Evolutionary conservation across 1,284 basidiomycete genomes (phyloP).

Genomic region (Farysia itapuensis): DNA sequence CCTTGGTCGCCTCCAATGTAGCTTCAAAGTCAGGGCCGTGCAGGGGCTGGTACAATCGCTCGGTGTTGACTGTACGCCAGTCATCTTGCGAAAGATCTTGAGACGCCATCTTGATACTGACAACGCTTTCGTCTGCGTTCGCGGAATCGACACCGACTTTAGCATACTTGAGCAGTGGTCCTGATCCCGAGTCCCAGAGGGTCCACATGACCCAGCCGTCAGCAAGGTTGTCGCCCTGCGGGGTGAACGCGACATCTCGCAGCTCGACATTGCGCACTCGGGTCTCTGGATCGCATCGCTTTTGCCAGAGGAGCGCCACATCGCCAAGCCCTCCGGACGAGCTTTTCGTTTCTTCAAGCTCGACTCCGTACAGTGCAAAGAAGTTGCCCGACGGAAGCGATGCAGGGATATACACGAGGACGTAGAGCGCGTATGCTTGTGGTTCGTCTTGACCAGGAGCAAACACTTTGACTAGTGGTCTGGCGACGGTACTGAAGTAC

Average conservation of each 20-base stretch:
- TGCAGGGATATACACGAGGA: constrained; percentile 49
- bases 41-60: constrained; percentile 38
- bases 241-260: constrained; percentile 44
- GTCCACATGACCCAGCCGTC: constrained; percentile 49
- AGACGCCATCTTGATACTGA: constrained; percentile 15
- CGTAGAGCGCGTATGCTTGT: constrained; percentile 30
- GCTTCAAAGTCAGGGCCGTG: constrained; percentile 48
- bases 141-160: constrained; percentile 30
- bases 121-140: constrained; percentile 16
- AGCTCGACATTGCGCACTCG: constrained; percentile 46
- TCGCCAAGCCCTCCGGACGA: constrained; percentile 48
- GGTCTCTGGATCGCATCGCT: constrained; percentile 41
- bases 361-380: constrained; percentile 49
- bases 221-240: constrained; percentile 6
- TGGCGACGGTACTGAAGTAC: constrained; percentile 24
- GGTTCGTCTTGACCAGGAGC: constrained; percentile 27
- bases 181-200: constrained; percentile 50
- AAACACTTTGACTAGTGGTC: constrained; percentile 37
- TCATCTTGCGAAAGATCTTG: constrained; percentile 20
- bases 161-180: constrained; percentile 37
- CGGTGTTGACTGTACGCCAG: constrained; percentile 40
- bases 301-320: constrained; percentile 47
- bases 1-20: constrained; percentile 30
- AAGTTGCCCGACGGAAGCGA: constrained; percentile 42
- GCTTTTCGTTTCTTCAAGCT: constrained; percentile 43